These are phyloP conservation scores for Phaeosphaeriaceae sp. DNA, from an alignment of 2,329 filamentous ascomycete species.

Conservation along the genomic window DNA sequence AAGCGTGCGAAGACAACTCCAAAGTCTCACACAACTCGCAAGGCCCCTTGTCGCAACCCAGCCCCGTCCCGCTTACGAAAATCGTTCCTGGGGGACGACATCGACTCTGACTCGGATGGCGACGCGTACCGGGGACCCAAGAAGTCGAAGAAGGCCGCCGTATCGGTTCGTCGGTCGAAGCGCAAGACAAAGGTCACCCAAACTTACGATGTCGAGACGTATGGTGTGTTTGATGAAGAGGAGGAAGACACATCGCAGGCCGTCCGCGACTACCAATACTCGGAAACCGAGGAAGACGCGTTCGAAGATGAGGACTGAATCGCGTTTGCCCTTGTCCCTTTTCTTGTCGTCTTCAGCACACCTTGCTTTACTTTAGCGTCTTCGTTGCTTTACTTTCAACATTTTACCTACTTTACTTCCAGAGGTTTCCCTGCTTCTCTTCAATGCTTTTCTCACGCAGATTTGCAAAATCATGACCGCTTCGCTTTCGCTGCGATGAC, in stretches of 20 bases:
- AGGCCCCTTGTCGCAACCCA: not conserved
- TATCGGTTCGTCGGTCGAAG: slow-evolving; percentile 4
- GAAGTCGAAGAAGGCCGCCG: not conserved
- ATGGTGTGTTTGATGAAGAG: slow-evolving; percentile 1
- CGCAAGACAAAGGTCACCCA: not conserved
- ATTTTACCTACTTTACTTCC: no score
- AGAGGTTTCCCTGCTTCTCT: no score
- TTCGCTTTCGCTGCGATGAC: no score
- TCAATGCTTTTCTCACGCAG: no score
- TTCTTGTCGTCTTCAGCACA: not conserved
- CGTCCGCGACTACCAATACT: not conserved
- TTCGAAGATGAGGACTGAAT: not conserved
- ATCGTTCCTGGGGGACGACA: not conserved
- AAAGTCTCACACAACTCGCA: not conserved
- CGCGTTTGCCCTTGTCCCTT: not conserved
- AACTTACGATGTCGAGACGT: not conserved
- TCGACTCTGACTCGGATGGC: slow-evolving; percentile 11
- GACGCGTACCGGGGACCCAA: slow-evolving; percentile 12
- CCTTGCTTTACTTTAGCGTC: not conserved
- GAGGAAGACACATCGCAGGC: not conserved
- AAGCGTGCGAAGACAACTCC: slow-evolving; percentile 4
- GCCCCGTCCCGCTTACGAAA: not conserved
- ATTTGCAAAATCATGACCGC: no score
- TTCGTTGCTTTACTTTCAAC: no score
- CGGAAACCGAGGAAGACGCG: not conserved